Base-by-base conservation (phyloP, 1,139 yeast species). In the Protomyces pachydermus region DNA sequence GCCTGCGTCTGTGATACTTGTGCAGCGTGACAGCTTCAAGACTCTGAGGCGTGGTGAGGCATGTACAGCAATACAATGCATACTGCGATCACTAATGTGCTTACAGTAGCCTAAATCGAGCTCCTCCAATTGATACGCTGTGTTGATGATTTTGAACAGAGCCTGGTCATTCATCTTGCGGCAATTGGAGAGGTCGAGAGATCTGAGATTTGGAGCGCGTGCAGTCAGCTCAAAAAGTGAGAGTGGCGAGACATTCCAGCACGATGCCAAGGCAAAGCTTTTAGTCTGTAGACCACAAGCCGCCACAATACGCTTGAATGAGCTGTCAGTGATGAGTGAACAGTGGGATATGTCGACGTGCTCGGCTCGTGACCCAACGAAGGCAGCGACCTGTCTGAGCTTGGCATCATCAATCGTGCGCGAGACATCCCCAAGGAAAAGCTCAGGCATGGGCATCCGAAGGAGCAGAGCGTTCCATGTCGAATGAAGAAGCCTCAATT, bases 171-270 rank as follows among this genome's bases (percentile, higher is more conserved):
- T 78, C 2, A 87, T 90, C 70, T 85, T 86, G 42, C 91, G 77
- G 71, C 93, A 87, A 72, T 87, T 87, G 3, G 88, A 81, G 55
- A 87, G 75, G 71, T 87, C 90, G 34, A 87, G 77, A 66, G 82
- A 85, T 66, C 80, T 82, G 54, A 87, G 74, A 67, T 79, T 76
- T 56, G 79, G 77, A 67, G 82, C 80, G 0, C 87, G 86, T 1
- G 82, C 85, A 0, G 89, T 81, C 58, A 87, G 74, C 72, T 87
- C 93, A 88, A 87, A 85, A 28, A 87, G 84, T 3, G 91, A 88
- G 88, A 85, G 84, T 2, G 90, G 88, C 67, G 87, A 82, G 8
- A 87, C 83, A 69, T 86, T 89, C 93, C 93, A 87, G 60, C 83
- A 86, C 34, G 88, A 84, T 65, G 79, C 80, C 89, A 87, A 85